Conservation (phyloP, 2,329 filamentous ascomycete species). For the Chaetoscypha palmicola region DNA sequence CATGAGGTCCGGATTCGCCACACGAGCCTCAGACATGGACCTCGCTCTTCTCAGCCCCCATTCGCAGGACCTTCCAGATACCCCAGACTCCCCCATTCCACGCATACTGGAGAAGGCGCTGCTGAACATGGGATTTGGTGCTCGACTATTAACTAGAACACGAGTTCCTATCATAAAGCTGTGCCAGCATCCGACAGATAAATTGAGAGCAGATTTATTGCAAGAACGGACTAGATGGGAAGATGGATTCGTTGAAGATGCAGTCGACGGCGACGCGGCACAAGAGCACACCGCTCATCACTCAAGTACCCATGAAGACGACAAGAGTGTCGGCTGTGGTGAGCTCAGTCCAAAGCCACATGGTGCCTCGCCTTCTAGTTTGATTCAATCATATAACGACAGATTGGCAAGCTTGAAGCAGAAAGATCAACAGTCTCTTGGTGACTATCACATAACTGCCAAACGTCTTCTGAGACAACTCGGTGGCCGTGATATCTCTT, state of each 20-base stretch:
- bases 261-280: conserved; percentile 30
- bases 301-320: neutral
- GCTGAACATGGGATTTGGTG: conserved; percentile 65
- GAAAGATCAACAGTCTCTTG: conserved; percentile 24
- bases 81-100: conserved; percentile 56
- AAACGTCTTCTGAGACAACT: conserved; percentile 27
- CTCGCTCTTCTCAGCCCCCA: conserved; percentile 65
- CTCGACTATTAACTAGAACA: conserved; percentile 68
- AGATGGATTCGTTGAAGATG: conserved; percentile 36
- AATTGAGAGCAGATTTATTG: conserved; percentile 53
- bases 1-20: conserved; percentile 76
- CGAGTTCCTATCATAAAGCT: conserved; percentile 84
- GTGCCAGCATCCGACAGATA: conserved; percentile 60
- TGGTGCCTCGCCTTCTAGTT: neutral
- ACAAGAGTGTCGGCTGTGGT: neutral
- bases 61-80: conserved; percentile 47
- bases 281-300: conserved; percentile 1
- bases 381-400: conserved; percentile 5
- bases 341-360: neutral
- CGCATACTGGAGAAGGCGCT: conserved; percentile 69
- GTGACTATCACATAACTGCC: conserved; percentile 28
- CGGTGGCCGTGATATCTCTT: conserved; percentile 26
- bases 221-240: conserved; percentile 69
- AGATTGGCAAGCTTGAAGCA: conserved; percentile 24
- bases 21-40: conserved; percentile 86